Evolutionary conservation across 495 filamentous ascomycete genomes (phyloP).

Genomic region (Aspergillus incahuasiensis): DNA sequence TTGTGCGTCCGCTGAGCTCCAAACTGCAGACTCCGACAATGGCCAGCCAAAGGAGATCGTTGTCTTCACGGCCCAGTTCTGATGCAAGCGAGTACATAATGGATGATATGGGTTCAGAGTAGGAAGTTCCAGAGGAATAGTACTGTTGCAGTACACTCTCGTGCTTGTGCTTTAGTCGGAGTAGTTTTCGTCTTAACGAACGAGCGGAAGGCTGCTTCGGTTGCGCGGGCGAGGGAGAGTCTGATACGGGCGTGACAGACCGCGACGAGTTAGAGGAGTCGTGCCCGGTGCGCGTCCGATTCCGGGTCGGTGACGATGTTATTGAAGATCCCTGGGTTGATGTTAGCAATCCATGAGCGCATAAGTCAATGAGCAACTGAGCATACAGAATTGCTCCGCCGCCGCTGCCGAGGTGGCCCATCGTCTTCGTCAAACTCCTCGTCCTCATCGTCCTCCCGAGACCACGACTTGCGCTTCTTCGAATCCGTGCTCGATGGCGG

Average conservation of each 20-base stretch:
- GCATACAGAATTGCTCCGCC: conserved; percentile 82
- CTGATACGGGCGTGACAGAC: conserved; percentile 40
- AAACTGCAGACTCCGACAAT: conserved; percentile 90
- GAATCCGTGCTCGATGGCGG: conserved; percentile 21
- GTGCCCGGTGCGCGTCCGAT: conserved; percentile 23
- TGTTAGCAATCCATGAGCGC: conserved; percentile 21
- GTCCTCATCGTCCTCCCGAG: conserved; percentile 61
- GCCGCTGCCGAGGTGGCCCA: conserved; percentile 63
- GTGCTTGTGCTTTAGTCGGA: conserved; percentile 71
- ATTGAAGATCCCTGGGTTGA: conserved; percentile 54
- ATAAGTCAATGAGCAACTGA: not conserved
- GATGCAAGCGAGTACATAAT: conserved; percentile 92
- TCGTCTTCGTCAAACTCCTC: conserved; percentile 63
- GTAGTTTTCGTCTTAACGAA: conserved; percentile 63
- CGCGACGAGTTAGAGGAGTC: conserved; percentile 45
- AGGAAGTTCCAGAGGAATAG: conserved; percentile 81
- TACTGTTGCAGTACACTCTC: conserved; percentile 69
- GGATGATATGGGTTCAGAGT: conserved; percentile 90
- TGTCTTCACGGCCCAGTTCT: conserved; percentile 92
- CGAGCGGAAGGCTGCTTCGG: conserved; percentile 60
- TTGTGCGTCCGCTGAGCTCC: conserved; percentile 84
- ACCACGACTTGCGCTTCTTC: conserved; percentile 86
- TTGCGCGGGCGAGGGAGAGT: conserved; percentile 56
- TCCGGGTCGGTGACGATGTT: conserved; percentile 45
- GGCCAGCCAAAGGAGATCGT: conserved; percentile 89